A percentile compares a stretch with the other conserved stretches of the same genome.
Evolutionary conservation across 305 asterid species (phyloP).

Genomic region (Andrographis paniculata): DNA sequence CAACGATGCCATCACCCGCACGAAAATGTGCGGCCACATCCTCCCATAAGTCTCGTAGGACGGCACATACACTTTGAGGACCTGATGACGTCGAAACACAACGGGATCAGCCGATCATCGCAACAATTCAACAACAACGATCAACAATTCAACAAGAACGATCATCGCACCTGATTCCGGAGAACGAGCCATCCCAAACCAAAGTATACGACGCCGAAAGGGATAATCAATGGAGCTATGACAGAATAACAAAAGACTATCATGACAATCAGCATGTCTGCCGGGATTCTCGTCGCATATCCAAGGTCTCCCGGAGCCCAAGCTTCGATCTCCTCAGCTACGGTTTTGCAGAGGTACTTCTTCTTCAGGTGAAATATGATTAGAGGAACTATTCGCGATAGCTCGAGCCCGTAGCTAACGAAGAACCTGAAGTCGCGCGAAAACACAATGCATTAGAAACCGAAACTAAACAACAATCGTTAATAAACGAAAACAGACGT

Average conservation of each 20-base stretch:
- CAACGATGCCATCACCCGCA: conserved; percentile 54
- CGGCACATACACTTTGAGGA: conserved; percentile 75
- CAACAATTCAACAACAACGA: neutral
- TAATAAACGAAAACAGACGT: conserved; percentile 27
- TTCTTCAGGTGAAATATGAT: conserved; percentile 69
- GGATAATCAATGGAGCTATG: conserved; percentile 72
- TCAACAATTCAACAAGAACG: neutral
- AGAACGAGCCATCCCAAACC: conserved; percentile 90
- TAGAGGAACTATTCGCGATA: conserved; percentile 70
- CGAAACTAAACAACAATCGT: conserved; percentile 5
- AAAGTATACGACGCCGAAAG: conserved; percentile 73
- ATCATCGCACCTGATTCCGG: conserved; percentile 64
- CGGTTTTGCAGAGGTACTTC: conserved; percentile 77
- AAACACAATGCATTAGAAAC: neutral
- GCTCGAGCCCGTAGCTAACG: conserved; percentile 90
- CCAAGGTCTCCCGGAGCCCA: conserved; percentile 86
- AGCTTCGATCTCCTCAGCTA: conserved; percentile 68
- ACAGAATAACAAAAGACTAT: conserved; percentile 75
- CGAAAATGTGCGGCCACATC: conserved; percentile 88
- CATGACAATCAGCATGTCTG: conserved; percentile 65
- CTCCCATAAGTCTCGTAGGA: conserved; percentile 71
- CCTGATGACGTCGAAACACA: conserved; percentile 28
- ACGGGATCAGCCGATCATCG: no score
- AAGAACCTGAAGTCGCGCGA: conserved; percentile 54
- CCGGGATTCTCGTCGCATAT: conserved; percentile 70